These are phyloP conservation scores for Astrephomene gubernaculifera DNA, from an alignment of 139 green algal species.

Conservation along the genomic window DNA sequence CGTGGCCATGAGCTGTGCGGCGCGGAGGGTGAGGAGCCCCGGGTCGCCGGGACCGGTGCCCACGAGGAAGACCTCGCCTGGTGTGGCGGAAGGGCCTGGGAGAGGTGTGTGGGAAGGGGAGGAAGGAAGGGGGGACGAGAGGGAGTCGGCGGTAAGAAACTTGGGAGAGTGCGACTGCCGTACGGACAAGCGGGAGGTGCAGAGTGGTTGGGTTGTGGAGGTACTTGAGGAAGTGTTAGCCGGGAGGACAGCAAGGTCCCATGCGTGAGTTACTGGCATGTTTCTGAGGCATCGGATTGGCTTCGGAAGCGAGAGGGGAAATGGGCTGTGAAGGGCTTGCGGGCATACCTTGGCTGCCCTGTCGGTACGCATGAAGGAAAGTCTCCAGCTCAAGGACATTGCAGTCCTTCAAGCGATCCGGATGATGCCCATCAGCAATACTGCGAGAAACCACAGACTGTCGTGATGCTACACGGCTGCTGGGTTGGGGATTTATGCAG, in stretches of 20 bases:
- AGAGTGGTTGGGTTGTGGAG: too few species aligned
- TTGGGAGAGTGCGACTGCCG: not conserved
- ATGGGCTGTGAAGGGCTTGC: too few species aligned
- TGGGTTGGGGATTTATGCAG: too few species aligned
- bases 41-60: conserved; percentile 97
- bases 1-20: conserved; percentile 90
- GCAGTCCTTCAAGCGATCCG: conserved; percentile 32
- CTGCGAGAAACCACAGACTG: not conserved
- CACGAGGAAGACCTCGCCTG: conserved; percentile 91
- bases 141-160: too few species aligned
- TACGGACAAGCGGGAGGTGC: too few species aligned
- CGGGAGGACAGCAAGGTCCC: too few species aligned
- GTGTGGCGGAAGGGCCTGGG: conserved; percentile 10
- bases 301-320: too few species aligned
- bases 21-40: conserved; percentile 92
- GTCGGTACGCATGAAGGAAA: conserved; percentile 36
- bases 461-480: not conserved
- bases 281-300: too few species aligned
- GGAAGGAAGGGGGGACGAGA: too few species aligned
- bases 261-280: too few species aligned
- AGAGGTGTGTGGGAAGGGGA: not conserved
- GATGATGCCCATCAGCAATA: conserved; percentile 34
- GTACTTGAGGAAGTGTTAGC: too few species aligned
- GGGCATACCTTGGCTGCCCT: not conserved
- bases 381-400: conserved; percentile 42